These are phyloP conservation scores for Apiotrichum veenhuisii DNA, from an alignment of 1,284 basidiomycete species.

Conservation along the genomic window DNA sequence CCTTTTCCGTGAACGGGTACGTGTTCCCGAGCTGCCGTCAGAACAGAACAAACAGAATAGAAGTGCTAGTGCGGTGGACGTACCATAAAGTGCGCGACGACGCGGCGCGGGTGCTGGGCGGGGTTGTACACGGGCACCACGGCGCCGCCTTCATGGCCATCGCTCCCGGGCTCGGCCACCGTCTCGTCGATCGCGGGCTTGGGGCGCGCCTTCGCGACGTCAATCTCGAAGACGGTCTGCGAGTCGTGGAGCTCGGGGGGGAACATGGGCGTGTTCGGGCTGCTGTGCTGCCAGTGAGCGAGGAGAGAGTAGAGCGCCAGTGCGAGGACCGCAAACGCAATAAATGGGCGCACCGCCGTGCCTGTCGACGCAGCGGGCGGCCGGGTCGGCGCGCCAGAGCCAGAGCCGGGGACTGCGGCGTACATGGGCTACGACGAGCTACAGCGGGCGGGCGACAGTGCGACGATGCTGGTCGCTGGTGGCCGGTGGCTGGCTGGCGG, in stretches of 20 bases:
- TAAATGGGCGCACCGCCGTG: conserved; percentile 9
- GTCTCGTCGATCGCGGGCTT: neutral
- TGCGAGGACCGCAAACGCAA: conserved; percentile 12
- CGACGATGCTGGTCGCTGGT: too few relatives aligned
- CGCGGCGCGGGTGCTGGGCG: conserved; percentile 17
- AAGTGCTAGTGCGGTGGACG: conserved; percentile 4
- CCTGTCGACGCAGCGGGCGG: neutral
- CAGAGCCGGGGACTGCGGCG: too few relatives aligned
- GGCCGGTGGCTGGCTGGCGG: too few relatives aligned
- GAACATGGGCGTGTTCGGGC: conserved; percentile 5
- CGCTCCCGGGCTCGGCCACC: neutral
- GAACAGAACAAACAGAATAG: neutral
- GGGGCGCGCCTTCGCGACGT: neutral
- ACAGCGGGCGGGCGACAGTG: too few relatives aligned
- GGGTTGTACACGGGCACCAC: neutral
- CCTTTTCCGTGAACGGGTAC: conserved; percentile 40
- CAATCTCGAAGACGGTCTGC: conserved; percentile 7
- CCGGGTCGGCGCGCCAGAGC: too few relatives aligned
- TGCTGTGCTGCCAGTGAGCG: conserved; percentile 21
- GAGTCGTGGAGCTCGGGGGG: neutral
- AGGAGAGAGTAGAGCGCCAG: conserved; percentile 16
- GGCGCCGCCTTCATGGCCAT: neutral
- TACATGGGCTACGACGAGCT: too few relatives aligned
- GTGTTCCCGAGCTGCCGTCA: conserved; percentile 47
- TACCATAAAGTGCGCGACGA: conserved; percentile 51